Evolutionary conservation across 2,329 filamentous ascomycete genomes (phyloP).

Genomic region (Nakataea oryzae): DNA sequence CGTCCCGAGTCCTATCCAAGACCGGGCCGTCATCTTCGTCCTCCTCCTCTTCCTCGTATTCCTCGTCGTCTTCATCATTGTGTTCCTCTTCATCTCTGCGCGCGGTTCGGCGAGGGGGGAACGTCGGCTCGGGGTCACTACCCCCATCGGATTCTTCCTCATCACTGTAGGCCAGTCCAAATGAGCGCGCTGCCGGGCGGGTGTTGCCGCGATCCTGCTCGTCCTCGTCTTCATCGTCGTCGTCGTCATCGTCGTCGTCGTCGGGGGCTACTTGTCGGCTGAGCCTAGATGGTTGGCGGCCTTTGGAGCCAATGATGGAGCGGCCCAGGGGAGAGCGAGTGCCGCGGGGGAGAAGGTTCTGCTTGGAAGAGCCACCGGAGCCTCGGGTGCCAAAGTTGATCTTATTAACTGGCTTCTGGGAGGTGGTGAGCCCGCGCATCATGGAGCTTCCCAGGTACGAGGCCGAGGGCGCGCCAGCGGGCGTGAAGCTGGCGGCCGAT

Average conservation of each 20-base stretch:
- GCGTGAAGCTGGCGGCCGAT: constrained; percentile 43
- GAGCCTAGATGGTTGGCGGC: constrained; percentile 36
- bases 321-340: constrained; percentile 35
- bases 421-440: constrained; percentile 23
- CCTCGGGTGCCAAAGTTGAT: constrained; percentile 22
- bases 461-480: constrained; percentile 43
- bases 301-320: constrained; percentile 24
- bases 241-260: constrained; percentile 25
- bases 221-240: constrained; percentile 27
- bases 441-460: constrained; percentile 45
- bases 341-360: constrained; percentile 27
- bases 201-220: constrained; percentile 19
- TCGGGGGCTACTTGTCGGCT: constrained; percentile 30
- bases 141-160: constrained; percentile 20
- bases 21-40: constrained; percentile 18
- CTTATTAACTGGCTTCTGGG: constrained; percentile 6
- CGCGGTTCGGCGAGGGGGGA: neutral
- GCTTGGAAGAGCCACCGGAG: constrained; percentile 17
- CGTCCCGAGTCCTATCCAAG: constrained; percentile 26
- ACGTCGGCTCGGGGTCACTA: neutral
- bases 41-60: constrained; percentile 24
- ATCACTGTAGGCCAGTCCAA: constrained; percentile 20
- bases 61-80: constrained; percentile 26
- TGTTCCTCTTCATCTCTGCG: constrained; percentile 25
- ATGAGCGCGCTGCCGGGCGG: constrained; percentile 19